Evolutionary conservation across 2,329 filamentous ascomycete genomes (phyloP).

Genomic region (Clonostachys rosea): DNA sequence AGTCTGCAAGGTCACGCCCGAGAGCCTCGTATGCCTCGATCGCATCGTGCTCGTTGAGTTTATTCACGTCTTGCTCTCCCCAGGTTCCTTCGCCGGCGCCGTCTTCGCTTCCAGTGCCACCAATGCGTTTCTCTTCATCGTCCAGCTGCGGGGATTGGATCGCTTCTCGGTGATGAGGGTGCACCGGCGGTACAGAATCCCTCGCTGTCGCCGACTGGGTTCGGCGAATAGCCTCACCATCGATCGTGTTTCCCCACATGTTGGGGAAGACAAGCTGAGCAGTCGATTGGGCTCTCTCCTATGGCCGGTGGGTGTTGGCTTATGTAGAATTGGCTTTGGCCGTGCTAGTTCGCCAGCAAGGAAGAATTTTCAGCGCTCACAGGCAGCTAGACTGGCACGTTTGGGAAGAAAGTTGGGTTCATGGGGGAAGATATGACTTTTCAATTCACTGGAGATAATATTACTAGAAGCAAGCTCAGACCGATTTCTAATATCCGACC

Average conservation of each 20-base stretch:
- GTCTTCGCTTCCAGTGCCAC: conserved; percentile 4
- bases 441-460: too few relatives aligned
- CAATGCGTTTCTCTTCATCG: conserved; percentile 7
- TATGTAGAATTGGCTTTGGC: too few relatives aligned
- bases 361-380: too few relatives aligned
- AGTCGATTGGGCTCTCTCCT: too few relatives aligned
- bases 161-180: conserved; percentile 5
- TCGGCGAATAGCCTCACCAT: conserved; percentile 18
- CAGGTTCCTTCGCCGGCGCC: conserved; percentile 20
- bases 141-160: conserved; percentile 8
- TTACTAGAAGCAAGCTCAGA: too few relatives aligned
- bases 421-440: too few relatives aligned
- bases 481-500: too few relatives aligned
- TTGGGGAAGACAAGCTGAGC: too few relatives aligned
- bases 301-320: too few relatives aligned
- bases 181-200: conserved; percentile 19
- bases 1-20: conserved; percentile 22
- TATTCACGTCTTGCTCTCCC: conserved; percentile 28
- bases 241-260: conserved; percentile 25
- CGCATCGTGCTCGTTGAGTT: conserved; percentile 22
- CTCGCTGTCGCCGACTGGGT: conserved; percentile 1
- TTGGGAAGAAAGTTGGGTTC: too few relatives aligned
- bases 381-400: too few relatives aligned
- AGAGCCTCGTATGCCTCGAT: conserved; percentile 27
- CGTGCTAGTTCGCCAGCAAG: too few relatives aligned